Conservation (phyloP, 805 yeast genomes). For the Saccharomyces jurei region DNA sequence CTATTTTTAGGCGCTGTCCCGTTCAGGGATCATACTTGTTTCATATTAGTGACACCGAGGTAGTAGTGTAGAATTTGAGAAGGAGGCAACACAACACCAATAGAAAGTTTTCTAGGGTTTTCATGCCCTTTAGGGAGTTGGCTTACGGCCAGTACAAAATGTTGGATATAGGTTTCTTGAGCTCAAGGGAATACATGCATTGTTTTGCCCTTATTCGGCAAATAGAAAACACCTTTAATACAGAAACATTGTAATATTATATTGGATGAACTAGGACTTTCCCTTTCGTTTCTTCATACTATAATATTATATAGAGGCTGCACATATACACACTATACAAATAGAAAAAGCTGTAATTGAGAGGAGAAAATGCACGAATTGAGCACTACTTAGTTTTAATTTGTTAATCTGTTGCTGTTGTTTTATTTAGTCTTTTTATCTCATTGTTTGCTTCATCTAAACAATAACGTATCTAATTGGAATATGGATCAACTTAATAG, state of each 20-base stretch:
- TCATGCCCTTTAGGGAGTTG: neutral
- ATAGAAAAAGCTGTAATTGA: neutral
- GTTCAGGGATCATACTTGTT: neutral
- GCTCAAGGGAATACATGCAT: neutral
- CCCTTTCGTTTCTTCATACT: neutral
- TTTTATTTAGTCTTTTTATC: neutral
- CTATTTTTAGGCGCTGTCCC: neutral
- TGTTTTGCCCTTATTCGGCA: neutral
- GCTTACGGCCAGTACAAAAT: neutral
- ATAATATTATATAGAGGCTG: neutral
- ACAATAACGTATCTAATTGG: slow-evolving; percentile 95
- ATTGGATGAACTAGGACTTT: neutral
- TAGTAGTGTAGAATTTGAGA: neutral
- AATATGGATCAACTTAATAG: slow-evolving; percentile 86
- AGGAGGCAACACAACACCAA: neutral
- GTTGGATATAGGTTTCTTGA: neutral
- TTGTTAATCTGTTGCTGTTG: neutral
- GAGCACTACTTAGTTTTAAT: neutral
- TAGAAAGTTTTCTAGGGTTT: neutral
- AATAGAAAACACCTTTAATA: neutral
- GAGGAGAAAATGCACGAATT: neutral
- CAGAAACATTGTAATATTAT: neutral
- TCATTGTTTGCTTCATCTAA: slow-evolving; percentile 29
- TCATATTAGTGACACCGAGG: neutral
- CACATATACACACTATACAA: neutral